Percentiles rank a stretch among this genome's conserved stretches.
Evolutionary conservation across 164 flowering plant species (phyloP).

Genomic region (Echeveria elegans): DNA sequence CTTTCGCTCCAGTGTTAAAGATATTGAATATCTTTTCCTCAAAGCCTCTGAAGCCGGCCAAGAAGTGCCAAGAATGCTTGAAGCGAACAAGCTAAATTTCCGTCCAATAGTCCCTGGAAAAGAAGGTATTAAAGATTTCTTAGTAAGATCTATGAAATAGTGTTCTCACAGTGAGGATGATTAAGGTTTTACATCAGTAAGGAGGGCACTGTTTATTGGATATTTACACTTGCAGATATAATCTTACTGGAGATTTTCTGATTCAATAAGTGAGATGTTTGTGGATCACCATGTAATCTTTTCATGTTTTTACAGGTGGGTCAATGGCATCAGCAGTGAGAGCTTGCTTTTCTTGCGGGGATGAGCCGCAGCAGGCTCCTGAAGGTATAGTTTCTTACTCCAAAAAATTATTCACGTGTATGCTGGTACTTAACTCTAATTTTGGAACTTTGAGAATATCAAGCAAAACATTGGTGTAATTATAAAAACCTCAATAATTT

Average conservation of each 20-base stretch:
- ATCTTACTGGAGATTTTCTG: background rate
- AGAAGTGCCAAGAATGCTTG: conserved; percentile 95
- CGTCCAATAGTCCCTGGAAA: conserved; percentile 59
- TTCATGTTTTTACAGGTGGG: conserved; percentile 30
- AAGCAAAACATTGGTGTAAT: background rate
- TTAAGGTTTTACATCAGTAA: background rate
- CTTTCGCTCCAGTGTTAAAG: conserved; percentile 66
- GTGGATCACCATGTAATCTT: conserved; percentile 7
- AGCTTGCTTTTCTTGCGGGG: conserved; percentile 81
- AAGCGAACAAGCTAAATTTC: conserved; percentile 76
- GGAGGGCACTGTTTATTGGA: too few species aligned
- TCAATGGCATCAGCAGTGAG: conserved; percentile 40
- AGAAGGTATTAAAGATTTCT: conserved; percentile 33
- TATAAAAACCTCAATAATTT: background rate
- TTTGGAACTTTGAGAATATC: background rate
- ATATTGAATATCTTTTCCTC: conserved; percentile 67
- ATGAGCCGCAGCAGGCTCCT: conserved; percentile 47
- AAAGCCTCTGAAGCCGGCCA: conserved; percentile 85
- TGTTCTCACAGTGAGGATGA: background rate
- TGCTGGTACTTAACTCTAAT: background rate
- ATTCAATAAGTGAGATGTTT: background rate
- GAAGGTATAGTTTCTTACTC: conserved; percentile 43
- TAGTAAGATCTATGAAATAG: background rate
- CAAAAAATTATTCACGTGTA: background rate
- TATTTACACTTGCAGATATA: background rate